These are phyloP conservation scores for Spinacia oleracea DNA, from an alignment of 179 eudicot genomes.

Conservation along the genomic window DNA sequence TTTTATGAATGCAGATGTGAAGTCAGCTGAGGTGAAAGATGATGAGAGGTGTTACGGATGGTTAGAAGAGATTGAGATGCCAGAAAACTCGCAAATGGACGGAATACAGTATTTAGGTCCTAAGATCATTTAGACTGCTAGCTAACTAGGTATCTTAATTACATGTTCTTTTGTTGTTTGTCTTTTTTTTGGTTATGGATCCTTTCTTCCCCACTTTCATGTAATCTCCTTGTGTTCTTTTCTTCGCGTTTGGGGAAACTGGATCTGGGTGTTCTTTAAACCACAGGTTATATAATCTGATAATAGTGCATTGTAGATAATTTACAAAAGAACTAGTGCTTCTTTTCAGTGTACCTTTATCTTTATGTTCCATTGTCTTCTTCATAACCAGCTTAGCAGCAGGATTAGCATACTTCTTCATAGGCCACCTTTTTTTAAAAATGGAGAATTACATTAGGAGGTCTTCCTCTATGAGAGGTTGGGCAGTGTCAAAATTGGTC, in stretches of 20 bases:
- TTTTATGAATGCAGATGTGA: conserved; percentile 34
- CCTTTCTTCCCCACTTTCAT: conserved; percentile 5
- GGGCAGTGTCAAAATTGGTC: too few species aligned
- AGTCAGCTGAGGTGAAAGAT: conserved; percentile 23
- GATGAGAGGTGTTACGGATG: conserved; percentile 36
- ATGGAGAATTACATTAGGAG: too few species aligned
- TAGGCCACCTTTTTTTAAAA: too few species aligned
- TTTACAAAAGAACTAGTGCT: neutral
- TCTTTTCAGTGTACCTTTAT: neutral
- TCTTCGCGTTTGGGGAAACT: neutral
- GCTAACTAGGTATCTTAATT: conserved; percentile 9
- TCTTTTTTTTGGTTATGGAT: conserved; percentile 13
- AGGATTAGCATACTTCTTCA: too few species aligned
- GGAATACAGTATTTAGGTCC: conserved; percentile 56
- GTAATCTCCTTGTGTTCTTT: neutral
- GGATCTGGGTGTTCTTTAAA: conserved; percentile 10
- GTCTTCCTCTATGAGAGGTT: too few species aligned
- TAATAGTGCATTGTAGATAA: conserved; percentile 23
- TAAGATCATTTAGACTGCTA: conserved; percentile 33
- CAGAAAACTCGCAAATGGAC: conserved; percentile 49
- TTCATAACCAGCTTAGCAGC: neutral
- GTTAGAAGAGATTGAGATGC: conserved; percentile 61
- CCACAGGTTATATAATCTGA: conserved; percentile 23
- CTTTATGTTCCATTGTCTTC: neutral
- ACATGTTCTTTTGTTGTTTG: neutral